Evolutionary conservation across 1,284 basidiomycete species (phyloP).

Genomic region (Tilletia indica): DNA sequence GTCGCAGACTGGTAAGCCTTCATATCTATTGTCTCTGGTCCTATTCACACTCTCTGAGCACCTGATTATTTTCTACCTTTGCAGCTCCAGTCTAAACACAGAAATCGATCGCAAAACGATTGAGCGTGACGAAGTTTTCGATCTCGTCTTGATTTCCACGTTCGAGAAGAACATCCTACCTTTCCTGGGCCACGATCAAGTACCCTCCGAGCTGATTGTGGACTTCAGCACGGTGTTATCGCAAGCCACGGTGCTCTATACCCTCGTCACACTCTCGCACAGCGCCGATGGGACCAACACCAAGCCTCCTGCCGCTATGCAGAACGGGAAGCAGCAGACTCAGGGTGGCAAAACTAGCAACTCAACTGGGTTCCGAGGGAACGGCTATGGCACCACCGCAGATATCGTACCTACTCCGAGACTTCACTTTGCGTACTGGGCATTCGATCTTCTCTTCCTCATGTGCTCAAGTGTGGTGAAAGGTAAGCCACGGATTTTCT

Average conservation of each 20-base stretch:
- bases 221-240: conserved; percentile 73
- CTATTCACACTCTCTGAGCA: too few relatives aligned
- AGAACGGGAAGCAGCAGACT: conserved; percentile 34
- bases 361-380: conserved; percentile 38
- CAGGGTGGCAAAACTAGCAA: conserved; percentile 14
- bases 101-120: conserved; percentile 63
- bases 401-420: conserved; percentile 61
- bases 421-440: conserved; percentile 90
- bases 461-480: conserved; percentile 64
- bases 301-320: neutral
- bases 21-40: neutral
- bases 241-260: conserved; percentile 71
- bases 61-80: conserved; percentile 7
- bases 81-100: conserved; percentile 29
- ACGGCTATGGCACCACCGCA: conserved; percentile 66
- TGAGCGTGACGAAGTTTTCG: conserved; percentile 80
- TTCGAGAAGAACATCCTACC: conserved; percentile 77
- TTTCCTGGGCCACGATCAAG: conserved; percentile 67
- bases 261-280: conserved; percentile 54
- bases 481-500: neutral
- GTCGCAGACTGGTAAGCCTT: conserved; percentile 72
- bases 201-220: conserved; percentile 72
- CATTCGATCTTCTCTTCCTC: conserved; percentile 81
- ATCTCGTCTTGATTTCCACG: conserved; percentile 60
- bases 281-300: conserved; percentile 1